phyloP scores from a whole-genome alignment of 768 basidiomycete species.

The Leccinum rimulosum region DNA sequence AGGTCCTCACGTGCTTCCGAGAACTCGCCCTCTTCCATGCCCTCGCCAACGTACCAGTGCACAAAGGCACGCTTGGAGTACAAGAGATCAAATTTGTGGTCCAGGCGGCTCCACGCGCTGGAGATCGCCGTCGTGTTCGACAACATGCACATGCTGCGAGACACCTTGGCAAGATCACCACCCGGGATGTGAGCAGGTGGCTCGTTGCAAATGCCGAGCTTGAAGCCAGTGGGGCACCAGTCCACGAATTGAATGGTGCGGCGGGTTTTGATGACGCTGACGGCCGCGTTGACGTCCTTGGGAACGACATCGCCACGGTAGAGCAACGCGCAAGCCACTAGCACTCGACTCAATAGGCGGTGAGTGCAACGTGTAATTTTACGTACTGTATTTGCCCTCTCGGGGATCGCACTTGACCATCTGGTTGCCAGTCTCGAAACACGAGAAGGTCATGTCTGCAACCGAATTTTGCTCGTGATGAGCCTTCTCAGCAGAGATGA shows the following conservation, averaged over 20 bases:
- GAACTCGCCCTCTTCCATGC: slow-evolving; percentile 94
- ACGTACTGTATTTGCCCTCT: slow-evolving; percentile 73
- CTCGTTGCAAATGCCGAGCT: slow-evolving; percentile 77
- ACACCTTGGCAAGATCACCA: slow-evolving; percentile 74
- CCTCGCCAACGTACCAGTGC: slow-evolving; percentile 71
- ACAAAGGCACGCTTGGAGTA: slow-evolving; percentile 64
- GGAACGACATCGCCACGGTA: slow-evolving; percentile 79
- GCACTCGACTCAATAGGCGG: slow-evolving; percentile 5
- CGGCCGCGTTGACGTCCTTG: slow-evolving; percentile 75
- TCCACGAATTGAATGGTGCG: slow-evolving; percentile 78
- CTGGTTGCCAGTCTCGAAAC: slow-evolving; percentile 77
- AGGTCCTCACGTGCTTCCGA: slow-evolving; percentile 98
- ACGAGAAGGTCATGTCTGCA: slow-evolving; percentile 95
- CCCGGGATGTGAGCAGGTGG: slow-evolving; percentile 72
- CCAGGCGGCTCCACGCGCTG: slow-evolving; percentile 66
- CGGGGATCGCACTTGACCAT: slow-evolving; percentile 81
- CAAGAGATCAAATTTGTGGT: slow-evolving; percentile 79
- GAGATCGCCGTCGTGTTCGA: slow-evolving; percentile 76
- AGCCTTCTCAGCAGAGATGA: slow-evolving; percentile 92
- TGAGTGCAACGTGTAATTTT: background rate
- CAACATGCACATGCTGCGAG: slow-evolving; percentile 75
- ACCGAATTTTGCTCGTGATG: slow-evolving; percentile 97
- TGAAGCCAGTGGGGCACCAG: slow-evolving; percentile 80
- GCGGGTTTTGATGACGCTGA: slow-evolving; percentile 73
- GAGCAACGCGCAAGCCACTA: slow-evolving; percentile 65